These are phyloP conservation scores for Solanum chacoense DNA, from an alignment of 305 asterid species.

Conservation along the genomic window DNA sequence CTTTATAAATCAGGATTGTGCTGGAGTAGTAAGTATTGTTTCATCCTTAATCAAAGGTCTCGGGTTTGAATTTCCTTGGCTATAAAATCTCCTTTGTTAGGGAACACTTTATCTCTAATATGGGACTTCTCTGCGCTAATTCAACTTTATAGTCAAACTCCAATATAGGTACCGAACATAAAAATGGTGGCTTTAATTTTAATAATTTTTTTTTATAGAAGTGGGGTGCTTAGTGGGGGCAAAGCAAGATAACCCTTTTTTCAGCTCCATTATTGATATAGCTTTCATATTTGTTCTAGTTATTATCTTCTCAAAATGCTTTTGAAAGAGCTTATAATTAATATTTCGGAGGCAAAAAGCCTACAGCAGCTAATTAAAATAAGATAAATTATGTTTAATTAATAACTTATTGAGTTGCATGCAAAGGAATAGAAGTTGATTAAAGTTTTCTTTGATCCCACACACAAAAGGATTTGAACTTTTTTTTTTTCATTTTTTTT, in stretches of 20 bases:
- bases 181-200: conserved; percentile 26
- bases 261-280: conserved; percentile 42
- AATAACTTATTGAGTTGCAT: not conserved
- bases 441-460: not conserved
- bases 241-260: conserved; percentile 30
- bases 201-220: conserved; percentile 8
- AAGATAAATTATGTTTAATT: conserved; percentile 6
- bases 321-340: not conserved
- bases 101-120: not conserved
- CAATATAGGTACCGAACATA: not conserved
- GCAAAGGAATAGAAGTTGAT: not conserved
- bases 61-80: too few relatives aligned
- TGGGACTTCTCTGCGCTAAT: too few relatives aligned
- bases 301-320: conserved; percentile 32
- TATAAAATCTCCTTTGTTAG: too few relatives aligned
- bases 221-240: conserved; percentile 46
- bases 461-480: not conserved
- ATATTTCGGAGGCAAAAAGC: not conserved
- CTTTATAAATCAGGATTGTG: rapidly evolving
- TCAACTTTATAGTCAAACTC: too few relatives aligned
- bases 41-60: too few relatives aligned
- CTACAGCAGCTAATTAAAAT: not conserved
- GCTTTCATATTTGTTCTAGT: conserved; percentile 27
- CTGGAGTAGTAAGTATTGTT: rapidly evolving
- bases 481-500: not conserved